These are phyloP conservation scores for Geum urbanum DNA, from an alignment of 306 rosid genomes.

Conservation along the genomic window DNA sequence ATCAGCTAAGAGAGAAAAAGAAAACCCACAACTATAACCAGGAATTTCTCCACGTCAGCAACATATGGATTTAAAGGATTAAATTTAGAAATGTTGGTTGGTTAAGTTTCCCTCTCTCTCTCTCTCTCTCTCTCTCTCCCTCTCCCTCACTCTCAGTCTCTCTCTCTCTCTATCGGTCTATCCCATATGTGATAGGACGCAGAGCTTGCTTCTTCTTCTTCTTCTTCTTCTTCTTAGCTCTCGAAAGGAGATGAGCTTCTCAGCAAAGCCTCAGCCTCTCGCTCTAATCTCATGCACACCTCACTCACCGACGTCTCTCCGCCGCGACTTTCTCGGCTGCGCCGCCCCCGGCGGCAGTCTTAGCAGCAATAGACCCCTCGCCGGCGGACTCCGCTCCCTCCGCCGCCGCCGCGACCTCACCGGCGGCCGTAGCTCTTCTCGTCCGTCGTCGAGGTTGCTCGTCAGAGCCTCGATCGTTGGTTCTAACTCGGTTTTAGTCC, in stretches of 20 bases:
- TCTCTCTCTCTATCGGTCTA: constrained; percentile 17
- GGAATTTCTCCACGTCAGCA: constrained; percentile 29
- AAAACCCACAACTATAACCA: neutral
- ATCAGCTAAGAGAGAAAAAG: too few species aligned
- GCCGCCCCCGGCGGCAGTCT: constrained; percentile 24
- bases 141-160: neutral
- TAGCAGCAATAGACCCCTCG: constrained; percentile 11
- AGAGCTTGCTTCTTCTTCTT: constrained; percentile 23
- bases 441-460: constrained; percentile 44
- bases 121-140: constrained; percentile 11
- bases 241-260: constrained; percentile 33
- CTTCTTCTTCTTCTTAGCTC: constrained; percentile 21
- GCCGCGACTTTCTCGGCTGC: constrained; percentile 53
- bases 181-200: constrained; percentile 4
- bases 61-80: constrained; percentile 15
- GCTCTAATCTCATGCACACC: constrained; percentile 32
- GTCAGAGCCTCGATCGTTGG: constrained; percentile 47
- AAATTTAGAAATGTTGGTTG: neutral
- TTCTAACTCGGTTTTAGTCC: constrained; percentile 44
- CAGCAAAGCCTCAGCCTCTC: constrained; percentile 41
- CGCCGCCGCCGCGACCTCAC: constrained; percentile 12
- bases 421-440: neutral
- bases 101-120: neutral
- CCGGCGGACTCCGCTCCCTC: constrained; percentile 37
- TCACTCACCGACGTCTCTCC: constrained; percentile 32